A percentile compares a stretch with the other conserved stretches of the same genome.
Conservation (phyloP, 176 grass and related monocot genomes). For the Eragrostis nindensis region DNA sequence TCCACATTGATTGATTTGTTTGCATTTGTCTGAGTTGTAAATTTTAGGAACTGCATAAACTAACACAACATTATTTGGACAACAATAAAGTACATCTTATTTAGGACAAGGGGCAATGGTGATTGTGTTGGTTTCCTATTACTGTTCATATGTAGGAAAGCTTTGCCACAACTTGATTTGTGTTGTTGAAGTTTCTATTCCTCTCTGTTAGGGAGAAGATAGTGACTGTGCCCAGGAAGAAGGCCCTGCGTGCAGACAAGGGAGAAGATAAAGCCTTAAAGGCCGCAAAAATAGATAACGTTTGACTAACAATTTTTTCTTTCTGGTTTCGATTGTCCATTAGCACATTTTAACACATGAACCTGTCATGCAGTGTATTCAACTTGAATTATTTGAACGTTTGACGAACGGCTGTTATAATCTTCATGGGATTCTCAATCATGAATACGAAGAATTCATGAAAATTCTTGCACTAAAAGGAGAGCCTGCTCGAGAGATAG, state of each 20-base stretch:
- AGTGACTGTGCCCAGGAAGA: conserved; percentile 78
- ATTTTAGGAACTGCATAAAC: too few species aligned
- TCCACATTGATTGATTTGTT: too few species aligned
- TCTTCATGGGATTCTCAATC: conserved; percentile 51
- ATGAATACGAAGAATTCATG: conserved; percentile 32
- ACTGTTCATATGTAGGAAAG: conserved; percentile 17
- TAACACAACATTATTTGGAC: too few species aligned
- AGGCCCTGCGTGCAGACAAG: conserved; percentile 47
- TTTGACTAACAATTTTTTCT: conserved; percentile 28
- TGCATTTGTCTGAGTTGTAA: too few species aligned
- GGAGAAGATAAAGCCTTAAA: conserved; percentile 62
- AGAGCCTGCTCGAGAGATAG: conserved; percentile 27
- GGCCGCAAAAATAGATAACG: conserved; percentile 74
- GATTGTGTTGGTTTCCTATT: background rate
- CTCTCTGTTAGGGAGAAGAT: conserved; percentile 74
- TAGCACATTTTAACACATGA: conserved; percentile 17
- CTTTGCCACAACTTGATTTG: background rate
- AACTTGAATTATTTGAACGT: conserved; percentile 63
- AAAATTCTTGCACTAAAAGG: conserved; percentile 33
- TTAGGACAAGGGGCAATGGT: too few species aligned
- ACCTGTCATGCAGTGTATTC: conserved; percentile 44
- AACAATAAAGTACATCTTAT: too few species aligned
- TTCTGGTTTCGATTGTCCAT: conserved; percentile 16
- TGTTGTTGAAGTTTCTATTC: conserved; percentile 4
- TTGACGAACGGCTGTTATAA: conserved; percentile 57